Evolutionary conservation across 106 monocot genomes (phyloP).

Genomic region (Platanthera zijinensis): DNA sequence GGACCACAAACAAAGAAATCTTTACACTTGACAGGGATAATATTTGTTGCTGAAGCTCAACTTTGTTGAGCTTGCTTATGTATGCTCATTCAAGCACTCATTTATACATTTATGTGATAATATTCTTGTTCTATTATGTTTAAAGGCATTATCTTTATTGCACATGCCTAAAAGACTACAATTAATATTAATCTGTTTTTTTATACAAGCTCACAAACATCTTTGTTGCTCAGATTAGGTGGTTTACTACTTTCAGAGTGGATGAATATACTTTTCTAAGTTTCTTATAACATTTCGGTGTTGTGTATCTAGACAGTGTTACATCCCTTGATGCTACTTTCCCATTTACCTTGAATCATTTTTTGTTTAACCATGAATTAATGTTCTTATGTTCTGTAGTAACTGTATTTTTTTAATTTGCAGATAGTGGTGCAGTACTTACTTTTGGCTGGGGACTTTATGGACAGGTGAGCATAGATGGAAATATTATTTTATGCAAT

Average conservation of each 20-base stretch:
- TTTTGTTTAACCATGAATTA: background rate
- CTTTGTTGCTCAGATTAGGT: background rate
- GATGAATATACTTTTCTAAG: no score
- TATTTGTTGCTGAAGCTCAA: background rate
- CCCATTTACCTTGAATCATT: slow-evolving; percentile 1
- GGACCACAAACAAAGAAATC: background rate
- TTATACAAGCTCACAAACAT: background rate
- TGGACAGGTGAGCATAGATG: slow-evolving; percentile 68
- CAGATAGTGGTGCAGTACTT: slow-evolving; percentile 83
- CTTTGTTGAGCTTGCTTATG: background rate
- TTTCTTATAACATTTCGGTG: background rate
- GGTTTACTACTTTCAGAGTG: background rate
- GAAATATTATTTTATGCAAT: background rate
- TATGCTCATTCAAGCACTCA: background rate
- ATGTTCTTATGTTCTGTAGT: background rate
- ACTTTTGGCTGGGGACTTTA: slow-evolving; percentile 99
- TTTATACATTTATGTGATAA: background rate
- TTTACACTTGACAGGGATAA: background rate
- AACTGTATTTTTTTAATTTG: slow-evolving; percentile 2
- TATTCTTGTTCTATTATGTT: background rate
- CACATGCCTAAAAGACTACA: background rate
- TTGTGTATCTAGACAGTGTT: background rate
- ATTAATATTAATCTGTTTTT: background rate
- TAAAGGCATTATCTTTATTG: background rate
- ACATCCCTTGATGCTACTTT: background rate